Evolutionary conservation across 495 filamentous ascomycete species (phyloP), one percentile per base, ranked within the genome.

Genomic region (Hypoxylon perforatum): DNA sequence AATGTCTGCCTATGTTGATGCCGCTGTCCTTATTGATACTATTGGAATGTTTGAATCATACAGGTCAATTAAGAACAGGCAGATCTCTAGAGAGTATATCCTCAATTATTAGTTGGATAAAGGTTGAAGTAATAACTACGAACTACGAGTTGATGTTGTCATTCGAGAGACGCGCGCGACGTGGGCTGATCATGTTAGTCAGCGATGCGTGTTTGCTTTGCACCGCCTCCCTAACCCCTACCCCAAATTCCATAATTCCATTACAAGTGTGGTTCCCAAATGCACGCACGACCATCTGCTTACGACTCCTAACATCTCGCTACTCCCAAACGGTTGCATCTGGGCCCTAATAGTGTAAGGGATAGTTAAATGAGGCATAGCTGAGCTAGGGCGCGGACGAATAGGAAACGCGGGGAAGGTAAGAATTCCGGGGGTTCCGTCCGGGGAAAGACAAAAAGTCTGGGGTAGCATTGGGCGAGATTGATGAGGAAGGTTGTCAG

Each of bases 321-420:
- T 33, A 22, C 78, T 75, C 25, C 25, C 7, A 7, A 28, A 28
- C 25, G 25, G 39, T 0, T 88, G 77, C 57, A 88, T 85, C 71
- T 89, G 88, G n/a, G 0, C 88, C 87, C 73, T 89, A 87, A 64
- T 90, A 87, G n/a, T 90, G 82, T 63, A 90, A 90, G 1, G 88
- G 57, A 2, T 77, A 83, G 4, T 86, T 88, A 18, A 87, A 89
- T 2, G 80, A 80, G 14, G 63, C 51, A 30, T 80, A 77, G 3
- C 69, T 41, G 19, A 76, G 30, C 88, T 68, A 3, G 70, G 2
- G 50, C 42, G 81, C 80, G 63, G 86, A 75, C 61, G 75, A 78
- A 14, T 70, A 73, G 25, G 49, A 62, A 68, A 64, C 55, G 65
- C 46, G 65, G 65, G 60, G 65, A 56, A 63, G 65, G 50, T 58